These are phyloP conservation scores for Niveomyces coronatus DNA, from an alignment of 2,329 filamentous ascomycete genomes.

Conservation along the genomic window DNA sequence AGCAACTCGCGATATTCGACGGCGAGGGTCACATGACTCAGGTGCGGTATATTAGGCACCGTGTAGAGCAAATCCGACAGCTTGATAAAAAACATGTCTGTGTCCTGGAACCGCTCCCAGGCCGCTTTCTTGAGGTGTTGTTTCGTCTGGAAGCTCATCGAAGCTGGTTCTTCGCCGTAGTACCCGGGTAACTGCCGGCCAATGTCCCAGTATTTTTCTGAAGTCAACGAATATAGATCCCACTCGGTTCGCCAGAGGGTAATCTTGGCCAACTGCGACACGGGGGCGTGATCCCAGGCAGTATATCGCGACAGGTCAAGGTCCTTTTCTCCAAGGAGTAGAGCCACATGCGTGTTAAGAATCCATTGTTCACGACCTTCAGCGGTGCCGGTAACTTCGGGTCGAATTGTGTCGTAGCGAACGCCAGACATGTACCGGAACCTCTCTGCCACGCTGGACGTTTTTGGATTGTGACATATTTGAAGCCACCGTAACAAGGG, in stretches of 20 bases:
- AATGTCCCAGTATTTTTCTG: constrained; percentile 39
- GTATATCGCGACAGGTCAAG: constrained; percentile 48
- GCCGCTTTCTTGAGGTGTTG: constrained; percentile 39
- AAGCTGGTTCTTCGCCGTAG: constrained; percentile 36
- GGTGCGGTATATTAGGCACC: constrained; percentile 46
- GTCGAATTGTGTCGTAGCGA: constrained; percentile 52
- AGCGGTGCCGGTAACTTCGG: constrained; percentile 38
- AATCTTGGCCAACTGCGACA: constrained; percentile 43
- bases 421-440: constrained; percentile 50
- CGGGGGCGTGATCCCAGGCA: constrained; percentile 46
- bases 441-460: constrained; percentile 37
- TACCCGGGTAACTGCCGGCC: constrained; percentile 42
- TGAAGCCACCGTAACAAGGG: constrained; percentile 53
- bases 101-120: constrained; percentile 42
- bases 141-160: constrained; percentile 31
- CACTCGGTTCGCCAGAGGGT: constrained; percentile 50
- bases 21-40: constrained; percentile 43
- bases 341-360: constrained; percentile 52
- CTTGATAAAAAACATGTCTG: constrained; percentile 55
- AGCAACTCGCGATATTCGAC: constrained; percentile 51
- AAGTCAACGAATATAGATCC: constrained; percentile 44
- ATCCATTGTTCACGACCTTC: constrained; percentile 57
- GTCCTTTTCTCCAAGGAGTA: constrained; percentile 56
- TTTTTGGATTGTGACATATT: constrained; percentile 39
- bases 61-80: constrained; percentile 52